Percentiles rank a stretch among this genome's conserved stretches.
phyloP scores from a whole-genome alignment of 306 rosid species.

The Carpinus fangiana region DNA sequence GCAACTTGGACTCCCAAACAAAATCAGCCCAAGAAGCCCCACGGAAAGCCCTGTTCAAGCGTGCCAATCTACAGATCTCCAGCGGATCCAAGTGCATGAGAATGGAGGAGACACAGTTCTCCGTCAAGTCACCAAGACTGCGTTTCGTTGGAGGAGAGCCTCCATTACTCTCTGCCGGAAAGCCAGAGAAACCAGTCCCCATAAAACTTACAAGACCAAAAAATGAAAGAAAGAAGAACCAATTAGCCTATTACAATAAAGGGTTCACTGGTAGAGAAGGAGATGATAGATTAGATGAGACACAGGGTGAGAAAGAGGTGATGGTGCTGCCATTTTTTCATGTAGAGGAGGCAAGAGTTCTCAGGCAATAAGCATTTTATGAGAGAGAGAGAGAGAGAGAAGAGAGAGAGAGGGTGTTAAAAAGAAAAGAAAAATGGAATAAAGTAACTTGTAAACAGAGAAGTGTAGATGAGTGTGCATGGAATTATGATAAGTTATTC shows the following conservation, averaged over 20 bases:
- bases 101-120: constrained; percentile 58
- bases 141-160: constrained; percentile 23
- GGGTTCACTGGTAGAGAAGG: constrained; percentile 38
- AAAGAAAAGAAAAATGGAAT: not conserved
- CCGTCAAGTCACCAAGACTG: constrained; percentile 66
- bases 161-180: not conserved
- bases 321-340: constrained; percentile 32
- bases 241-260: not conserved
- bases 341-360: constrained; percentile 4
- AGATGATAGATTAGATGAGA: constrained; percentile 32
- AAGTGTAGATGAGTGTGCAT: constrained; percentile 29
- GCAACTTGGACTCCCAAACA: constrained; percentile 75
- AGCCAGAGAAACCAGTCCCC: constrained; percentile 61
- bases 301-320: constrained; percentile 25
- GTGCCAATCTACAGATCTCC: constrained; percentile 70
- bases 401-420: no score
- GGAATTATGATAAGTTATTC: not conserved
- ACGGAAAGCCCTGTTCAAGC: constrained; percentile 50
- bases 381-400: not conserved
- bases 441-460: not conserved
- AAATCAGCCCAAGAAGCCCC: constrained; percentile 73
- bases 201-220: constrained; percentile 24
- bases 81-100: constrained; percentile 58
- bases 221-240: no score
- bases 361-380: not conserved